Evolutionary conservation across 1,139 yeast genomes (phyloP), one percentile per base, ranked within the genome.

Genomic region (Protomyces gravidus): DNA sequence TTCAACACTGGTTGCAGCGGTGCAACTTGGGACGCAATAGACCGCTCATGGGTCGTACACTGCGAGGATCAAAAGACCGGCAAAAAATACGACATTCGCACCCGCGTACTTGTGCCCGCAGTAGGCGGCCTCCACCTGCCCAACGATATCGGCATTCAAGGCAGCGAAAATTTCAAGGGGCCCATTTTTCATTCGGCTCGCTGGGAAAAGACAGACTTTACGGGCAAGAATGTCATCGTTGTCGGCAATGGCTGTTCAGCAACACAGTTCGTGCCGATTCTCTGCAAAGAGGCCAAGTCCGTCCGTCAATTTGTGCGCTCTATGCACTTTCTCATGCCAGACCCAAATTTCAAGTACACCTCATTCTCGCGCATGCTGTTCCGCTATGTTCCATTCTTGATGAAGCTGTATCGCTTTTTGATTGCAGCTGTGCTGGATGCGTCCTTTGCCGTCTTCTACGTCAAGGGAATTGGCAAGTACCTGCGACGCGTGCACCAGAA

Each of bases 191-290:
- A 69, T 49, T 62, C 67, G 17, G 69, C 68, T 9, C 50, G 65
- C 25, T 69, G 71, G 71, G 66, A 68, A 42, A 61, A 61, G n/a
- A 63, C 66, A 45, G 62, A 61, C 21, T 50, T 64, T 15, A 67
- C 60, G 33, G 66, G 65, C 39, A 68, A 68, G 56, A 61, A 63
- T 15, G 65, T 69, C 23, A 68, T 68, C n/a, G 65, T 69, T 6
- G 65, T 69, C 26, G 71, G 71, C 4, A 64, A 67, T 33, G 71
- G 71, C n/a, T 67, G 69, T 25, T 63, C 70, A 5, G 71, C 69
- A 1, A 63, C 66, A 36, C 71, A 69, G 56, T 63, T 69, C 4
- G 63, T 68, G 21, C 68, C 67, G n/a, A 55, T 55, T 15, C 40
- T 55, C 15, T 51, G 45, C 28, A 48, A 48, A 45, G 53, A 55